phyloP scores from a whole-genome alignment of 1,284 basidiomycete species.

The Leccinum fallax region DNA sequence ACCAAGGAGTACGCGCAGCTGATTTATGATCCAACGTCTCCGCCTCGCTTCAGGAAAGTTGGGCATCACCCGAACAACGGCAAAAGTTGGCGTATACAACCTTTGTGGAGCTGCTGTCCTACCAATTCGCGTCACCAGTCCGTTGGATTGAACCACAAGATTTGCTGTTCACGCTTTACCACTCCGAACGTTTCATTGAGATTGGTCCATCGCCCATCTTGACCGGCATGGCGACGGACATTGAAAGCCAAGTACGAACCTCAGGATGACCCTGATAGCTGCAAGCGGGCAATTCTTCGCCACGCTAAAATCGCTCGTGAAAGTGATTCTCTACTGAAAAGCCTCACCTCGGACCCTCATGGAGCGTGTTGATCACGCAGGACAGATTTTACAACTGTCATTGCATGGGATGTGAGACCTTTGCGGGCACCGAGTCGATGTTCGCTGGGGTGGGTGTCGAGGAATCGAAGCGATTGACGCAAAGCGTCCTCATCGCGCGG shows the following conservation, averaged over 20 bases:
- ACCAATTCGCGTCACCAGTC: constrained; percentile 95
- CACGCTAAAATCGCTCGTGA: constrained; percentile 96
- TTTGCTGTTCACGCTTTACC: constrained; percentile 85
- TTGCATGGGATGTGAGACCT: constrained; percentile 56
- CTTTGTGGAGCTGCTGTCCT: constrained; percentile 94
- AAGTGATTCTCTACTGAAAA: constrained; percentile 12
- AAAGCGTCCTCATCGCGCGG: constrained; percentile 54
- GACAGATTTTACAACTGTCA: constrained; percentile 72
- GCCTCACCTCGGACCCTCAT: constrained; percentile 19
- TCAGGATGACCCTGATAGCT: constrained; percentile 83
- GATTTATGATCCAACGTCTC: constrained; percentile 94
- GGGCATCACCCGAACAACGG: constrained; percentile 81
- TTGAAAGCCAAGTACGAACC: constrained; percentile 96
- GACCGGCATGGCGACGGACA: constrained; percentile 95
- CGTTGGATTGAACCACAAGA: constrained; percentile 99
- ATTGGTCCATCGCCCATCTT: constrained; percentile 96
- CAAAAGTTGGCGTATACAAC: constrained; percentile 95
- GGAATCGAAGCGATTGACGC: constrained; percentile 25
- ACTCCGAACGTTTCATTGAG: constrained; percentile 94
- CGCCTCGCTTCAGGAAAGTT: constrained; percentile 89
- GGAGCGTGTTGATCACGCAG: constrained; percentile 51
- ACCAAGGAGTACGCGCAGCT: constrained; percentile 89
- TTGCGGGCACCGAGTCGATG: constrained; percentile 45
- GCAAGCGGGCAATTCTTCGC: constrained; percentile 84
- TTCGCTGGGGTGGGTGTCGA: constrained; percentile 27